Evolutionary conservation across 306 rosid genomes (phyloP), one percentile per base, ranked within the genome.

Genomic region (Vigna nakashimae): DNA sequence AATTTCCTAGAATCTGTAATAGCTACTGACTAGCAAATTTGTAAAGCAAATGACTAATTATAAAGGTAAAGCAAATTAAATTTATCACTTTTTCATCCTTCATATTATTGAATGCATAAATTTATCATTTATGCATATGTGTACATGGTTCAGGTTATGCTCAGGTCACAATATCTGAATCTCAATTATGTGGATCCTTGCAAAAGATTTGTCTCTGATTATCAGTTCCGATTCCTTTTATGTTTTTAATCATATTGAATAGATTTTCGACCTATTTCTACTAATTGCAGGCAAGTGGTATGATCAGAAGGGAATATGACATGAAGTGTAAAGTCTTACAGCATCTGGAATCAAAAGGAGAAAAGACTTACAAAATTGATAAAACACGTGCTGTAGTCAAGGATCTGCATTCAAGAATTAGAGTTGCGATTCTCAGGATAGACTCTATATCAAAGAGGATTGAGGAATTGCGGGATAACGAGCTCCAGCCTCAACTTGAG

Each of bases 401-500:
- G 90, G 98, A 94, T 86, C 90, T 94, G 48, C 97, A 92, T 86
- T 92, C 98, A 45, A 89, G 98, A 86, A 89, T 94, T 59, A 84
- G 89, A 82, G 90, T 94, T 69, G 93, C 93, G 13, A 87, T 94
- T 86, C 93, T 89, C 43, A 86, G 97, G 79, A 92, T 94, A 80
- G 92, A 92, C 48, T 90, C 98, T 79, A 90, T 94, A 82, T 94
- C 98, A 28, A 90, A 87, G 87, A 92, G 92, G 84, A 92, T 94
- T 16, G 97, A 94, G 83, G 93, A 94, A 43, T 80, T 94, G 80
- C 87, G 97, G 73, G 98, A 94, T 87, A 88, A 38, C 75, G 98
- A 94, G 84, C 98, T 94, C 80, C 95, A 89, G 79, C 98, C 98
- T 51, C 98, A 94, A 80, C 97, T 94, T 18, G 95, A 90, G 84